Base-by-base conservation (phyloP, 148 eudicot genomes). In the Vaccinium myrtillus region DNA sequence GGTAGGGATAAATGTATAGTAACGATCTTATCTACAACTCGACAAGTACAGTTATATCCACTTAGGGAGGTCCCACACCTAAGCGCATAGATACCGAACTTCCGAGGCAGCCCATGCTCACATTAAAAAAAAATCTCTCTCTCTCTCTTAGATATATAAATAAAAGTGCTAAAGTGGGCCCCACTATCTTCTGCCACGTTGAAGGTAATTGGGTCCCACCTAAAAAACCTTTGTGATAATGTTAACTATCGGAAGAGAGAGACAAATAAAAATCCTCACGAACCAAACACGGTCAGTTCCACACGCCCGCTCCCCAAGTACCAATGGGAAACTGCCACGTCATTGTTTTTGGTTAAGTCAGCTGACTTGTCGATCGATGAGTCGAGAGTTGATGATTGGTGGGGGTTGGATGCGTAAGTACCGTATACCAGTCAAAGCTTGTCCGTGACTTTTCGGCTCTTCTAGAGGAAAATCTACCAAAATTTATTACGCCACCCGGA, bases 391-490 rank as follows among this genome's bases (percentile, higher is more conserved):
- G 18, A 1, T 27, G 39, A 69, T 27, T 69, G 39, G 39, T 4
- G 43, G 39, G 39, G 74, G 12, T 69, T 27, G 39, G 74, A 69
- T 69, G 18, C 74, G 39, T 5, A 27, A 30, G 7, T 30, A 69
- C 74, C 74, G 39, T 27, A 69, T 69, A 4, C 18, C 6, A 43
- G 30, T 30, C 74, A 7, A 5, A 27, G 6, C 49, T 48, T 74
- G 75, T 67, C 75, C 83, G 76, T 81, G 59, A 81, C 56, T 63
- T 81, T 81, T 27, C 43, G 73, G 75, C 75, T 73, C 27, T 25
- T 63, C 50, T 19, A 50, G 46, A 43, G 46, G 1, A 43, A 43
- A 43, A 43, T 43, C 46, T 43, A 43, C 46, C 5, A 0, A 43
- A 43, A 43, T 43, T 43, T 43, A 43, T 43, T 43, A 80, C 39